Evolutionary conservation across 371 early-diverging fungal genomes (phyloP).

Genomic region (Mortierella sp.): DNA sequence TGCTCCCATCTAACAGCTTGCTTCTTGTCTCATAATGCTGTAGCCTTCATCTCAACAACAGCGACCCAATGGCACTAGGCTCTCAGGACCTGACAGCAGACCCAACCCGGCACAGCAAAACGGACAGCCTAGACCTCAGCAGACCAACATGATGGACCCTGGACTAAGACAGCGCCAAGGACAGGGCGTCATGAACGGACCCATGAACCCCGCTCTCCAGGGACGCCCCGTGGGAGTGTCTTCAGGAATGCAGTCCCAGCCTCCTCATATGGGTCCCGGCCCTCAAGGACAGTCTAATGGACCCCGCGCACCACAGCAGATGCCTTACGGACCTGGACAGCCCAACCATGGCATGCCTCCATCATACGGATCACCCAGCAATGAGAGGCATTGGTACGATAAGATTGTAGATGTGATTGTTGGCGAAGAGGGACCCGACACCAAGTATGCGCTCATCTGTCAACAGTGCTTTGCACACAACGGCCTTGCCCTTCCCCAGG

Average conservation of each 20-base stretch:
- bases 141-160: constrained; percentile 49
- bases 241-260: constrained; percentile 32
- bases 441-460: constrained; percentile 94
- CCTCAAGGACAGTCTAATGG: constrained; percentile 35
- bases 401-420: constrained; percentile 88
- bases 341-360: constrained; percentile 24
- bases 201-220: constrained; percentile 29
- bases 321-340: constrained; percentile 29
- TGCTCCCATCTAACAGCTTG: not conserved
- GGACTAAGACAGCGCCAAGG: constrained; percentile 55
- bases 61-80: constrained; percentile 26
- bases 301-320: constrained; percentile 19
- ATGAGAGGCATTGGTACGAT: constrained; percentile 80
- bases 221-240: constrained; percentile 30
- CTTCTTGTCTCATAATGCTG: not conserved
- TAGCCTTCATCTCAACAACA: constrained; percentile 42
- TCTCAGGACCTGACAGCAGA: constrained; percentile 30
- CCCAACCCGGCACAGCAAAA: constrained; percentile 24
- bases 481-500: constrained; percentile 90
- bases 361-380: constrained; percentile 15
- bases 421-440: constrained; percentile 86
- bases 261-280: constrained; percentile 16
- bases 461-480: constrained; percentile 91
- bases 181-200: constrained; percentile 35
- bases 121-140: constrained; percentile 40